These are phyloP conservation scores for Hymenotorrendiella dingleyae DNA, from an alignment of 2,329 filamentous ascomycete genomes.

Conservation along the genomic window DNA sequence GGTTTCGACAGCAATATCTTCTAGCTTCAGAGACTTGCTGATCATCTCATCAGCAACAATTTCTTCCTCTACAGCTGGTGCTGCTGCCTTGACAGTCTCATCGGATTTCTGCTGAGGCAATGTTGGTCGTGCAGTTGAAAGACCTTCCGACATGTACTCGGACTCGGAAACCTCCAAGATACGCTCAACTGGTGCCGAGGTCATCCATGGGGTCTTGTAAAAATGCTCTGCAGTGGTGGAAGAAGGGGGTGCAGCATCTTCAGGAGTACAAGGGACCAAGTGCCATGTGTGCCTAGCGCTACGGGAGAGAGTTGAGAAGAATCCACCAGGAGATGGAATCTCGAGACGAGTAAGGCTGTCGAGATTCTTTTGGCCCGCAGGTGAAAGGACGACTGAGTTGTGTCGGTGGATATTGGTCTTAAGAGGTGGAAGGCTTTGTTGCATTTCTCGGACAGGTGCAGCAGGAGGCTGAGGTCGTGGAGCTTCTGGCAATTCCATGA, in stretches of 20 bases:
- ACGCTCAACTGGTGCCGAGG: conserved; percentile 54
- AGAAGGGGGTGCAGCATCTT: conserved; percentile 59
- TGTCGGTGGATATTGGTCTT: conserved; percentile 36
- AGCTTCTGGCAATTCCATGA: conserved; percentile 42
- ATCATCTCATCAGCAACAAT: conserved; percentile 60
- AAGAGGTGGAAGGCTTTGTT: conserved; percentile 45
- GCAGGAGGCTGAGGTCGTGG: conserved; percentile 6
- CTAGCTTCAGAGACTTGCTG: conserved; percentile 62
- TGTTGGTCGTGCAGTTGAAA: conserved; percentile 58
- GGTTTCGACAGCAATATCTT: conserved; percentile 64
- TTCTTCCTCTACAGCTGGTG: conserved; percentile 35
- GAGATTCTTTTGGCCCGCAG: conserved; percentile 52
- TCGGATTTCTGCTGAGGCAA: conserved; percentile 36
- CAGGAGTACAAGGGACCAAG: conserved; percentile 47
- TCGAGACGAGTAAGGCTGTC: conserved; percentile 75
- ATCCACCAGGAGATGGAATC: conserved; percentile 85
- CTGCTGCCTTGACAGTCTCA: conserved; percentile 31
- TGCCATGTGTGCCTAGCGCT: conserved; percentile 79
- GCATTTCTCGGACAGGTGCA: conserved; percentile 44
- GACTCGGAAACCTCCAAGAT: conserved; percentile 51
- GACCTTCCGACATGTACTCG: conserved; percentile 49
- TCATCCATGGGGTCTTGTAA: conserved; percentile 77
- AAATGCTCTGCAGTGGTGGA: conserved; percentile 91
- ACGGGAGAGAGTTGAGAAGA: conserved; percentile 80
- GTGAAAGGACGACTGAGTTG: conserved; percentile 37